Evolutionary conservation across 2,329 filamentous ascomycete genomes (phyloP), one percentile per base, ranked within the genome.

Genomic region (Talaromyces marneffei): DNA sequence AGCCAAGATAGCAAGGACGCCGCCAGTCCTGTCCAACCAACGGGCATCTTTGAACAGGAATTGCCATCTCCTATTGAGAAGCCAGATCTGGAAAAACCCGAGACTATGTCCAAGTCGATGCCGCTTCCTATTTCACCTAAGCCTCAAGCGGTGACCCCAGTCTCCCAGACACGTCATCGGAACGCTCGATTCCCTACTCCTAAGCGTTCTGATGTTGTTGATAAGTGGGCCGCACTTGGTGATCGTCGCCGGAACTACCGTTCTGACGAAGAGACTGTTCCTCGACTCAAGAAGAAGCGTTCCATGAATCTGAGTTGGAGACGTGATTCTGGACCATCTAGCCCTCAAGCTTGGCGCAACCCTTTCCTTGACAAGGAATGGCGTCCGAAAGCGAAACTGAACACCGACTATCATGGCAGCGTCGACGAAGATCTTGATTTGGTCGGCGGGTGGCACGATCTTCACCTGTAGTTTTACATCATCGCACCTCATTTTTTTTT

Each of bases 221-320:
- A 97, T 76, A 96, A 96, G 74, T 97, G 93, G 93, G 86, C 89
- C 25, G 90, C 87, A 12, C 82, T 97, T 54, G 93, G 93, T 65
- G 89, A 96, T 72, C 88, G 89, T 69, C 85, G 93, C 60, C 87
- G 92, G 63, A 90, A 85, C 62, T 85, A 83, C 70, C 82, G 83
- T 52, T 75, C 78, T 52, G 78, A 81, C 63, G 78, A 83, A 29
- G 77, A 81, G 72, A 79, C 80, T 65, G 20, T 55, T 80, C 80
- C 50, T 79, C 82, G 59, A 63, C 68, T 50, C 75, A 63, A 69
- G 66, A 80, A 77, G 68, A 79, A 79, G 69, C 72, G 74, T 61
- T 79, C 70, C 27, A 75, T 71, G 63, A 73, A 71, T 44, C 73
- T 71, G 61, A 74, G 65, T 59, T 77, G 78, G 71, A 76, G 79